phyloP scores from a whole-genome alignment of 2,329 filamentous ascomycete genomes.

The Calonectria pseudoturangicola region DNA sequence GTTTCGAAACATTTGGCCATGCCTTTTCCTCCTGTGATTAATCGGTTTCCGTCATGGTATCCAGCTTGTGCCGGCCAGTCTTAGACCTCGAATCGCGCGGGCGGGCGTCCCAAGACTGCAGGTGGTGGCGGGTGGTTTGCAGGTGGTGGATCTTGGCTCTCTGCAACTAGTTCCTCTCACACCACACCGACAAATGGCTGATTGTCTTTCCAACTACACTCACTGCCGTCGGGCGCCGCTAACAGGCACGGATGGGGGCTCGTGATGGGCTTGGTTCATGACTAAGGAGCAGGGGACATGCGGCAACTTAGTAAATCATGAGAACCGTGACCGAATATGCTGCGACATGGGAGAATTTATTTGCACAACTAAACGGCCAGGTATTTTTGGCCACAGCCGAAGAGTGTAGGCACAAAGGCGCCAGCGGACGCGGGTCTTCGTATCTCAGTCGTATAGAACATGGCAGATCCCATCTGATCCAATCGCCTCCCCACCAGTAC shows the following conservation, averaged over 20 bases:
- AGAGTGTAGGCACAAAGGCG: slow-evolving; percentile 24
- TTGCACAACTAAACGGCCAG: neutral
- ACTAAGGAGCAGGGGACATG: slow-evolving; percentile 1
- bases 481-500: slow-evolving; percentile 27
- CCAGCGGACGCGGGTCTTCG: slow-evolving; percentile 27
- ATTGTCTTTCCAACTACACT: neutral
- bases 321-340: slow-evolving; percentile 19
- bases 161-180: slow-evolving; percentile 13
- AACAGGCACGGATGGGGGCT: slow-evolving; percentile 18
- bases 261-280: slow-evolving; percentile 10
- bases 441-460: slow-evolving; percentile 27
- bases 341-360: slow-evolving; percentile 16
- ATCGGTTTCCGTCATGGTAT: slow-evolving; percentile 9
- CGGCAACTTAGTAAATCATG: neutral
- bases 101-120: slow-evolving; percentile 32
- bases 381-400: slow-evolving; percentile 7
- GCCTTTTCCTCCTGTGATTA: slow-evolving; percentile 16
- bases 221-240: slow-evolving; percentile 18
- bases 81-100: slow-evolving; percentile 16
- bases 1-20: slow-evolving; percentile 23
- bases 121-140: slow-evolving; percentile 30
- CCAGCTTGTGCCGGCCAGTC: slow-evolving; percentile 6
- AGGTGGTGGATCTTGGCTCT: slow-evolving; percentile 18
- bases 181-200: slow-evolving; percentile 24
- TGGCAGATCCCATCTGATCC: slow-evolving; percentile 28